Percentiles rank a stretch among this genome's conserved stretches.
Conservation (phyloP, 257 asterid species). For the Penstemon eatonii region DNA sequence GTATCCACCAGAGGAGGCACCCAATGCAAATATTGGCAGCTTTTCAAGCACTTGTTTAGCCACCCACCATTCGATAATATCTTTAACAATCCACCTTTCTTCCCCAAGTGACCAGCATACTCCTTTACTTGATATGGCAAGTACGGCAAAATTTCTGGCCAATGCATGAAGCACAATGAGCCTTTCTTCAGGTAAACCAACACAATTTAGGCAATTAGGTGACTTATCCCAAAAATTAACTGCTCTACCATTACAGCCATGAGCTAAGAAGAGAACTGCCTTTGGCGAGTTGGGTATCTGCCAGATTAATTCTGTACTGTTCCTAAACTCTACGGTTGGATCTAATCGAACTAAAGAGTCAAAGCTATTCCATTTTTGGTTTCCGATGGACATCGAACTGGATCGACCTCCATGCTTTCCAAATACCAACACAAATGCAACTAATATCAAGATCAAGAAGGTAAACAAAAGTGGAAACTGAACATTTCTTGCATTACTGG, state of each 20-base stretch:
- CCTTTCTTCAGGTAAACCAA: slow-evolving; percentile 96
- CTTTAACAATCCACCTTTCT: slow-evolving; percentile 55
- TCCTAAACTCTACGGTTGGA: slow-evolving; percentile 62
- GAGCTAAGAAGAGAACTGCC: slow-evolving; percentile 85
- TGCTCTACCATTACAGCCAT: slow-evolving; percentile 89
- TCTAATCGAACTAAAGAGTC: slow-evolving; percentile 53
- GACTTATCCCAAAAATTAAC: slow-evolving; percentile 90
- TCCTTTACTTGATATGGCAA: slow-evolving; percentile 75
- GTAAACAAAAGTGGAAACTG: slow-evolving; percentile 41
- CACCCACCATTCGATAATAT: slow-evolving; percentile 67
- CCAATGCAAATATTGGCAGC: slow-evolving; percentile 78
- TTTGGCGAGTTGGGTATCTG: slow-evolving; percentile 80
- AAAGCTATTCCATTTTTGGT: slow-evolving; percentile 53
- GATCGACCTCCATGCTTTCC: slow-evolving; percentile 42
- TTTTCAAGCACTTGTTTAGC: slow-evolving; percentile 50
- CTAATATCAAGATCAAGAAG: slow-evolving; percentile 41
- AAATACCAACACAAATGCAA: slow-evolving; percentile 42
- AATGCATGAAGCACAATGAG: slow-evolving; percentile 75
- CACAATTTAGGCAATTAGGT: slow-evolving; percentile 64
- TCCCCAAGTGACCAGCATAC: slow-evolving; percentile 81
- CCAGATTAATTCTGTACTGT: slow-evolving; percentile 75
- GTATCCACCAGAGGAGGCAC: slow-evolving; percentile 96
- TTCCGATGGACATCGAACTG: slow-evolving; percentile 29
- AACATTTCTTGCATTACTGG: slow-evolving; percentile 34
- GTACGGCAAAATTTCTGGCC: slow-evolving; percentile 71